Base-by-base conservation (phyloP, 2,329 filamentous ascomycete species). In the Aspergillus hortae region DNA sequence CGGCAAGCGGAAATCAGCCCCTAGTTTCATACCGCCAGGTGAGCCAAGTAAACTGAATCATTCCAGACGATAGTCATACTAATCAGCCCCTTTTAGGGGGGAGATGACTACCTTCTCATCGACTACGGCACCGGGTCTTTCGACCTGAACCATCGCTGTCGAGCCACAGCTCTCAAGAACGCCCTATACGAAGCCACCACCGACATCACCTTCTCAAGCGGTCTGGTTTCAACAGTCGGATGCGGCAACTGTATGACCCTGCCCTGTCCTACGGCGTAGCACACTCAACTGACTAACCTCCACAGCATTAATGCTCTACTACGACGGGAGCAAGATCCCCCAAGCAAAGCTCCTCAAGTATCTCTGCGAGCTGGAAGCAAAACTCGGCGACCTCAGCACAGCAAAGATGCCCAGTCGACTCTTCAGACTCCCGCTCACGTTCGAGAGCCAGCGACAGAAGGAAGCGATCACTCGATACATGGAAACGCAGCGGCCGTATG, bases 381-480 rank as follows among this genome's bases (percentile, higher is more conserved):
- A 64, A 32, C 61, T 77, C 3, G 71, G 70, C 12, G 73, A 77
- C 48, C 61, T 76, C 27, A 68, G 65, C 45, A 50, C 64, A 21
- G 67, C 71, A 33, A 74, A 68, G 17, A 67, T 78, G 41, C 73
- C 75, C 32, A 74, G 69, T 40, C 70, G 77, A 4, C 63, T 67
- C n/a, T 77, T 77, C 63, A 68, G 65, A 30, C 66, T 79, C 1
- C 77, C 77, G 0, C 63, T 78, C 25, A 71, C 69, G 4, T 76
- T 78, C 54, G 66, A 75, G 49, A 66, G 62, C 55, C 54, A 63
- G 49, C 59, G 60, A 30, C 68, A 72, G 52, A 64, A 74, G 17
- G 76, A 80, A 32, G 83, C 83, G 0, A 77, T 84, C 0, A 70
- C 80, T 43, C 76, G 84, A 3, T 87, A 87, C 65, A 80, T 80